phyloP scores from a whole-genome alignment of 2,329 filamentous ascomycete genomes.

The Apiospora kogelbergensis region DNA sequence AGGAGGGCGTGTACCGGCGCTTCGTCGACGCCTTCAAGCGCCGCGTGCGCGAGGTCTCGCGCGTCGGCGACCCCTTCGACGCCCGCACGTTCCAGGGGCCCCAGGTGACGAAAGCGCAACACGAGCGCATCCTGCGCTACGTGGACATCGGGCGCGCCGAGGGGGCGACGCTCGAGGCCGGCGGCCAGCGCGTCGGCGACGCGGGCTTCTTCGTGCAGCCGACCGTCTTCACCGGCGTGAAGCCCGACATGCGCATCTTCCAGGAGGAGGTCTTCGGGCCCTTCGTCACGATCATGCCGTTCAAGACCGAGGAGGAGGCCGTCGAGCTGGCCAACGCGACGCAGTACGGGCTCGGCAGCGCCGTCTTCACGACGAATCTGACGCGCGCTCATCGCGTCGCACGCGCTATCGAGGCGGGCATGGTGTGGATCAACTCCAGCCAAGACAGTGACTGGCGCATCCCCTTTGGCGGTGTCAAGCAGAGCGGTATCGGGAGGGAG shows the following conservation, averaged over 20 bases:
- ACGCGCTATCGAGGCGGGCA: constrained; percentile 72
- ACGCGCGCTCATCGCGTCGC: constrained; percentile 80
- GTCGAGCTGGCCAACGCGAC: constrained; percentile 74
- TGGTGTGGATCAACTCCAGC: constrained; percentile 60
- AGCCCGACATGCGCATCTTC: constrained; percentile 83
- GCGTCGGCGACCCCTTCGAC: constrained; percentile 77
- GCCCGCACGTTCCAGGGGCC: constrained; percentile 83
- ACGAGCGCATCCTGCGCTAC: constrained; percentile 83
- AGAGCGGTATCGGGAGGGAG: constrained; percentile 76
- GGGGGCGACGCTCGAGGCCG: constrained; percentile 61
- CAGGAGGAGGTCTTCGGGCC: constrained; percentile 92
- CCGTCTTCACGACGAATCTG: constrained; percentile 78
- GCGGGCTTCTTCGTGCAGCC: constrained; percentile 81
- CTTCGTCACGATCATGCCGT: constrained; percentile 82
- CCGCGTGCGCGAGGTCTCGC: constrained; percentile 64
- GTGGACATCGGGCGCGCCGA: constrained; percentile 65
- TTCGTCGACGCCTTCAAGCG: constrained; percentile 80
- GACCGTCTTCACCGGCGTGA: constrained; percentile 83
- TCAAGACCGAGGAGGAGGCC: constrained; percentile 78
- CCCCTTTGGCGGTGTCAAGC: constrained; percentile 49
- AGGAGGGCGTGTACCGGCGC: constrained; percentile 84
- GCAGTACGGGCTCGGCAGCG: constrained; percentile 79
- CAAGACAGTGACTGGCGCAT: constrained; percentile 45
- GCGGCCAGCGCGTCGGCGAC: constrained; percentile 64
- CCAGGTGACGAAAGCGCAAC: constrained; percentile 82